Percentiles rank a stretch among this genome's conserved stretches.
Conservation (phyloP, 768 basidiomycete genomes). For the Mycena venus region DNA sequence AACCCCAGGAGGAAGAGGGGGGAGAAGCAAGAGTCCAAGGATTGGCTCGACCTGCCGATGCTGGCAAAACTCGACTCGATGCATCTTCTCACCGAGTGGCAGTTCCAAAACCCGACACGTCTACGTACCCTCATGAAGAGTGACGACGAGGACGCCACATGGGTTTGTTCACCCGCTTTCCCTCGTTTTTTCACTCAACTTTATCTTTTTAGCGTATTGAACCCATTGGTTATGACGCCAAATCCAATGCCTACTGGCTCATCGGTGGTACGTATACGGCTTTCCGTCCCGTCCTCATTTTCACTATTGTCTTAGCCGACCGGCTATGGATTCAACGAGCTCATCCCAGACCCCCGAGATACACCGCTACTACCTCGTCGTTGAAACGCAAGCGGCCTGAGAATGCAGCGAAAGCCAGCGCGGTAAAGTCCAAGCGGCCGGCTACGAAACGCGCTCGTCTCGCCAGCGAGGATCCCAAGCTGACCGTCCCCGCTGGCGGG, state of each 20-base stretch:
- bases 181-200: slow-evolving; percentile 12
- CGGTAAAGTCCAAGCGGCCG: slow-evolving; percentile 36
- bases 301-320: slow-evolving; percentile 62
- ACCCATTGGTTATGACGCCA: slow-evolving; percentile 87
- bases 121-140: slow-evolving; percentile 80
- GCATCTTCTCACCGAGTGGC: slow-evolving; percentile 85
- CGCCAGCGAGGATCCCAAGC: slow-evolving; percentile 15
- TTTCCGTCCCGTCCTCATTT: not conserved
- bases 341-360: slow-evolving; percentile 60
- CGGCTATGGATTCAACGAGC: slow-evolving; percentile 90
- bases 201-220: slow-evolving; percentile 74
- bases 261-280: slow-evolving; percentile 74
- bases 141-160: slow-evolving; percentile 82
- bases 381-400: slow-evolving; percentile 53
- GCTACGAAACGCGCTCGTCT: slow-evolving; percentile 31
- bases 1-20: slow-evolving; percentile 38
- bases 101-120: slow-evolving; percentile 83
- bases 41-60: slow-evolving; percentile 83
- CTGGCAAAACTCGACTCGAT: slow-evolving; percentile 81
- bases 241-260: slow-evolving; percentile 86
- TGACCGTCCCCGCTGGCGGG: slow-evolving; percentile 51
- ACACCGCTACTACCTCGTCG: slow-evolving; percentile 46
- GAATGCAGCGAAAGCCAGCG: not conserved
- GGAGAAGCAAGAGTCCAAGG: slow-evolving; percentile 59
- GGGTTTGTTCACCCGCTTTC: slow-evolving; percentile 65